Conservation (phyloP, 306 rosid genomes). For the Lathyrus sativus region DNA sequence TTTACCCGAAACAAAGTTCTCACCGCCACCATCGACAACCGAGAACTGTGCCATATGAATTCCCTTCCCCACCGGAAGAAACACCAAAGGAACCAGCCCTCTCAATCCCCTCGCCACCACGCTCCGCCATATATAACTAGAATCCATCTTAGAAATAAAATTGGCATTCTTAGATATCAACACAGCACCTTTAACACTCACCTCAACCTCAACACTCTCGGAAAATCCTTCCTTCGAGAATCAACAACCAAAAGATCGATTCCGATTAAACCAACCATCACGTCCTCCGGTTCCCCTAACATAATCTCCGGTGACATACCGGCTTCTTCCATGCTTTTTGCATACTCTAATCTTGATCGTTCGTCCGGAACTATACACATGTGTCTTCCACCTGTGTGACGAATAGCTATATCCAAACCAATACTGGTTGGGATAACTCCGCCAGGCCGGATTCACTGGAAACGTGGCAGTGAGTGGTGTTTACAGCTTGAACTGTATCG, state of each 20-base stretch:
- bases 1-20: conserved; percentile 11
- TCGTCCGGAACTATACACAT: conserved; percentile 87
- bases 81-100: conserved; percentile 69
- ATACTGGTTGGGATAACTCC: conserved; percentile 71
- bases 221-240: conserved; percentile 54
- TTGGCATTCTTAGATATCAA: conserved; percentile 75
- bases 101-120: conserved; percentile 53
- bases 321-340: conserved; percentile 47
- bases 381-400: conserved; percentile 75
- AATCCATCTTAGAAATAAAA: conserved; percentile 42
- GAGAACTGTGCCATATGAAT: conserved; percentile 81
- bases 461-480: conserved; percentile 57
- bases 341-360: conserved; percentile 61
- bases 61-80: conserved; percentile 91
- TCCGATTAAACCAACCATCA: conserved; percentile 54
- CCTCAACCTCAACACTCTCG: conserved; percentile 53
- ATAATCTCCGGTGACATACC: conserved; percentile 57
- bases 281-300: conserved; percentile 78
- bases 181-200: conserved; percentile 77
- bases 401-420: conserved; percentile 69
- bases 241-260: conserved; percentile 87
- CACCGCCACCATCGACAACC: conserved; percentile 39
- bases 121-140: conserved; percentile 64
- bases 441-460: conserved; percentile 67
- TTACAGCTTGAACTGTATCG: conserved; percentile 80